Conservation (phyloP, 257 asterid genomes). For the Solanum gracilifrons region DNA sequence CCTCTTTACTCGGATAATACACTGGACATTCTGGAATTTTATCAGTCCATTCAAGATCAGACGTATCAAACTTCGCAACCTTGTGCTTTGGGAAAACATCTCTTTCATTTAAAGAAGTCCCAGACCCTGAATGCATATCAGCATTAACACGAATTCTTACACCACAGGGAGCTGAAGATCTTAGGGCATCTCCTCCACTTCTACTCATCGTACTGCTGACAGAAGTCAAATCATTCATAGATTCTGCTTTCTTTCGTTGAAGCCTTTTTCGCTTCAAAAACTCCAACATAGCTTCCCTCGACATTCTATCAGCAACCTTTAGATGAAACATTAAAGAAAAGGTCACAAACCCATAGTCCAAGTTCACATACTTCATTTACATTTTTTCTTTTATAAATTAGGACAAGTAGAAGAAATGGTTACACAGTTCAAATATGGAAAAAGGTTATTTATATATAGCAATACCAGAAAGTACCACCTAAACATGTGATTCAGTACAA, state of each 20-base stretch:
- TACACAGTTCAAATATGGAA: background rate
- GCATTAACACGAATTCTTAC: conserved; percentile 37
- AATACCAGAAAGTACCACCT: background rate
- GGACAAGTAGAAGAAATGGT: background rate
- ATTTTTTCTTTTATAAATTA: background rate
- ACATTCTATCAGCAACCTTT: conserved; percentile 15
- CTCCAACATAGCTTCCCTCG: conserved; percentile 74
- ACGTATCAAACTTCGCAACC: conserved; percentile 56
- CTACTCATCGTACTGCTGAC: conserved; percentile 40
- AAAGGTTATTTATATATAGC: background rate
- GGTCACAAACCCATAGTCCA: background rate
- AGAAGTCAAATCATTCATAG: conserved; percentile 27
- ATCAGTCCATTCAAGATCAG: conserved; percentile 73
- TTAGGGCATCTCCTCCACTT: conserved; percentile 75
- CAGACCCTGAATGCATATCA: conserved; percentile 26
- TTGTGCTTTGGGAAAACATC: conserved; percentile 50
- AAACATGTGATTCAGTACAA: background rate
- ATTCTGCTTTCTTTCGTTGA: conserved; percentile 51
- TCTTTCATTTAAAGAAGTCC: conserved; percentile 29
- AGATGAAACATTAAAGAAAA: background rate
- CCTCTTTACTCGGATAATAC: conserved; percentile 70
- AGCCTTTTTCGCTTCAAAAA: conserved; percentile 78
- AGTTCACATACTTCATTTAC: background rate
- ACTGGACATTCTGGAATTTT: conserved; percentile 84
- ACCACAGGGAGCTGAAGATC: conserved; percentile 71